Evolutionary conservation across 1,139 yeast genomes (phyloP), one percentile per base, ranked within the genome.

Genomic region (Lodderomyces theae): DNA sequence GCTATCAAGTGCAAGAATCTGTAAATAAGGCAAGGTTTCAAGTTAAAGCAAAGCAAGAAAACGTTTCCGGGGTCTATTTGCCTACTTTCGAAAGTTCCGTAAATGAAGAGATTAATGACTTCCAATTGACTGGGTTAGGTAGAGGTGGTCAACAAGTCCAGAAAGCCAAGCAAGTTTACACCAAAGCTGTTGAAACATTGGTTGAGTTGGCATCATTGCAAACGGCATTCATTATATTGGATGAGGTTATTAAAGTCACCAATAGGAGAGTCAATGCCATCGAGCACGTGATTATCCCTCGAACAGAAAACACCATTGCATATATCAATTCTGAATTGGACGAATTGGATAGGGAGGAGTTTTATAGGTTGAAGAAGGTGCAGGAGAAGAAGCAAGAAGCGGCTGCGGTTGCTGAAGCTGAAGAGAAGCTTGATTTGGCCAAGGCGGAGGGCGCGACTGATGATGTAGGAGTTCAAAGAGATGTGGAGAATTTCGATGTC

Each of bases 71-170:
- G 66, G 98, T 92, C 21, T 81, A 83, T 54, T 74, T 92, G 56
- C 98, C 98, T 24, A 88, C 92, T 44, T 92, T 92, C 54, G 96
- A 89, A 54, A 80, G 90, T 24, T 85, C 77, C 51, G 79, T 88
- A 48, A 86, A 88, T 57, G 88, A 86, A 47, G 79, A 80, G 18
- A 86, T 88, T 57, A 92, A 90, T 56, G 98, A 92, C 57, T 92
- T 92, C 72, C 87, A 87, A 61, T 74, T 92, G 79, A 92, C 97
- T 8, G 98, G 98, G 49, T 74, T 92, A 53, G 98, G 98, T 40
- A 79, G 97, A 60, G 98, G 98, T 64, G 97, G 98, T 48, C 98
- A 92, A 64, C 98, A 92, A 63, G 95, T 92, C 41, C 96, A 87
- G 64, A 86, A 84, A 64, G 97, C 97, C 42, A 89, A 90, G 63